A percentile compares a stretch with the other conserved stretches of the same genome.
Evolutionary conservation across 2,329 filamentous ascomycete genomes (phyloP).

Genomic region (Aureobasidium sp.): DNA sequence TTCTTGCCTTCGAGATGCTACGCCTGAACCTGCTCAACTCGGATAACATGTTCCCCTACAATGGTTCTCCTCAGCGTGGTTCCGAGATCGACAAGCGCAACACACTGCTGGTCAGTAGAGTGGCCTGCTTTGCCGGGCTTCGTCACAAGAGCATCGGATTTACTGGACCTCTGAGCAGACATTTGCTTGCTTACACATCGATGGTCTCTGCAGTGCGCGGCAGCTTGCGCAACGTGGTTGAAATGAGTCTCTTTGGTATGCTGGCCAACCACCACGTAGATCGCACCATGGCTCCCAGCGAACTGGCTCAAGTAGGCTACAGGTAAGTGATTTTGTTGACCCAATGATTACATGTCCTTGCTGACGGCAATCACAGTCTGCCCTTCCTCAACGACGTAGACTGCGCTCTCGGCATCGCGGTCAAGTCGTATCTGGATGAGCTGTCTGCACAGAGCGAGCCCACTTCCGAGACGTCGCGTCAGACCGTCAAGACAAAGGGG

Average conservation of each 20-base stretch:
- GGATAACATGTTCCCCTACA: slow-evolving; percentile 56
- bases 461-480: slow-evolving; percentile 43
- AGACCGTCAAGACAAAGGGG: slow-evolving; percentile 46
- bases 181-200: slow-evolving; percentile 78
- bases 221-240: slow-evolving; percentile 72
- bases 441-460: slow-evolving; percentile 53
- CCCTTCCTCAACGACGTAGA: slow-evolving; percentile 66
- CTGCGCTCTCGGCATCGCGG: slow-evolving; percentile 68
- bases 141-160: slow-evolving; percentile 82
- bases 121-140: slow-evolving; percentile 75
- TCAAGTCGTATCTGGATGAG: slow-evolving; percentile 73
- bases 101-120: slow-evolving; percentile 76
- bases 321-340: slow-evolving; percentile 47
- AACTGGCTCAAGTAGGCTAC: slow-evolving; percentile 59
- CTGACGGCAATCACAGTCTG: slow-evolving; percentile 31
- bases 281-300: slow-evolving; percentile 48
- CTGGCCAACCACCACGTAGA: slow-evolving; percentile 74
- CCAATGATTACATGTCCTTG: slow-evolving; percentile 18
- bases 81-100: slow-evolving; percentile 63
- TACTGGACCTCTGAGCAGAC: slow-evolving; percentile 87
- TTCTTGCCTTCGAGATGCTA: slow-evolving; percentile 80
- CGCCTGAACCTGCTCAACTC: slow-evolving; percentile 71
- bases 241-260: slow-evolving; percentile 73
- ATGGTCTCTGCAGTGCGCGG: slow-evolving; percentile 73
- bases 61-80: slow-evolving; percentile 54